These are phyloP conservation scores for Jaapia argillacea DNA, from an alignment of 768 basidiomycete species.

Conservation along the genomic window DNA sequence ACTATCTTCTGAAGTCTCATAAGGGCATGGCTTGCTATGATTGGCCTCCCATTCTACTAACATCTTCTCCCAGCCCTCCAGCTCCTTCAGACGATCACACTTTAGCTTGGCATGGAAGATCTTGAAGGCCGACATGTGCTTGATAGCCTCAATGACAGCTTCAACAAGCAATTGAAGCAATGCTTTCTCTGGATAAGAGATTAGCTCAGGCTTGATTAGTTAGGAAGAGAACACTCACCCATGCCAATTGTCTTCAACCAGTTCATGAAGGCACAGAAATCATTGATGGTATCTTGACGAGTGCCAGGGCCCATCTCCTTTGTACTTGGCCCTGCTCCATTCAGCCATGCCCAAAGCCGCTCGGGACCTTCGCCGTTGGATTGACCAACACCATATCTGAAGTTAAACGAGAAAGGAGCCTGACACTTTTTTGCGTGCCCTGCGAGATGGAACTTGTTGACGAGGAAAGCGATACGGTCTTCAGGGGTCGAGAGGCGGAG, in stretches of 20 bases:
- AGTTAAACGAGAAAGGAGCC: conserved; percentile 7
- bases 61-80: conserved; percentile 5
- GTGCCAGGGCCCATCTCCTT: background rate
- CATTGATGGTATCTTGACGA: background rate
- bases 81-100: background rate
- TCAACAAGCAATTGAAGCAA: background rate
- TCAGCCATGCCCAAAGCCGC: conserved; percentile 4
- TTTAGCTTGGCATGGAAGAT: background rate
- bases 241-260: conserved; percentile 3
- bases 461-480: no score
- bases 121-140: background rate
- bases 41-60: conserved; percentile 4
- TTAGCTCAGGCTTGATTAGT: background rate
- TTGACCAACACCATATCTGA: conserved; percentile 2
- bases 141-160: background rate
- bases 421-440: conserved; percentile 7
- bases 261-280: conserved; percentile 5
- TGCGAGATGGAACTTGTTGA: conserved; percentile 10
- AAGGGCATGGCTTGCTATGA: conserved; percentile 2
- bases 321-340: conserved; percentile 2
- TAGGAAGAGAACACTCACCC: background rate
- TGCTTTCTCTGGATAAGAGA: background rate
- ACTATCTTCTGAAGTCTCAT: background rate
- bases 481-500: no score
- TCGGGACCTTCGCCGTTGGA: conserved; percentile 10